phyloP scores from a whole-genome alignment of 805 yeast genomes.

The Ogataea degrootiae region DNA sequence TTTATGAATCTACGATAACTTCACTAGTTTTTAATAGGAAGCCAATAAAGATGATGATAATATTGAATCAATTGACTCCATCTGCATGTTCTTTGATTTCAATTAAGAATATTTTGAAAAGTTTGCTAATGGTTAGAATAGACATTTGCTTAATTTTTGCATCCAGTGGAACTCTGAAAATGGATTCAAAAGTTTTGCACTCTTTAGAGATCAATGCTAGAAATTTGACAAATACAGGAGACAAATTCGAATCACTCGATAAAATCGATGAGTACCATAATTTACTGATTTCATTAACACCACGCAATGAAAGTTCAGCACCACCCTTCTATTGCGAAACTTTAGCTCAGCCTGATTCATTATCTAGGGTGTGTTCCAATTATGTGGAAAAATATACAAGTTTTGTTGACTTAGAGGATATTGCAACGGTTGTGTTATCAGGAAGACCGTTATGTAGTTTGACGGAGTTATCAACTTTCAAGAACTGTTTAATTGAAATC shows the following conservation, averaged over 20 bases:
- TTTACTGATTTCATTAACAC: constrained; percentile 6
- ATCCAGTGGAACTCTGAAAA: constrained; percentile 13
- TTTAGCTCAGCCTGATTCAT: background rate
- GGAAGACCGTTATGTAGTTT: constrained; percentile 17
- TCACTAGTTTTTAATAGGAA: constrained; percentile 20
- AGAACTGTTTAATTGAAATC: constrained; percentile 25
- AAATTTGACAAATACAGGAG: constrained; percentile 3
- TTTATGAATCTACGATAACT: constrained; percentile 26
- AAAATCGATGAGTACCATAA: constrained; percentile 16
- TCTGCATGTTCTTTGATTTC: constrained; percentile 18
- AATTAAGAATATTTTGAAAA: constrained; percentile 26
- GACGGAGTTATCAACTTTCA: constrained; percentile 12
- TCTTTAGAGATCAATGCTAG: constrained; percentile 9
- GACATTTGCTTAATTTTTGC: constrained; percentile 22
- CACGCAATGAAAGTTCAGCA: constrained; percentile 4
- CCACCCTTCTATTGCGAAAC: background rate
- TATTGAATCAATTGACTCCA: constrained; percentile 24
- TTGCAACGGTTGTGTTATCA: constrained; percentile 24
- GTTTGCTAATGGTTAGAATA: constrained; percentile 26
- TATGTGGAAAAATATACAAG: background rate
- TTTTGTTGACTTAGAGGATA: constrained; percentile 7
- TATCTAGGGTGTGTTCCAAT: background rate
- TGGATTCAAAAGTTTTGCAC: constrained; percentile 10
- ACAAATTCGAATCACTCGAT: constrained; percentile 6
- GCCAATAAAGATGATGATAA: constrained; percentile 24